phyloP scores from a whole-genome alignment of 306 rosid genomes.

The Fragaria ananassa region DNA sequence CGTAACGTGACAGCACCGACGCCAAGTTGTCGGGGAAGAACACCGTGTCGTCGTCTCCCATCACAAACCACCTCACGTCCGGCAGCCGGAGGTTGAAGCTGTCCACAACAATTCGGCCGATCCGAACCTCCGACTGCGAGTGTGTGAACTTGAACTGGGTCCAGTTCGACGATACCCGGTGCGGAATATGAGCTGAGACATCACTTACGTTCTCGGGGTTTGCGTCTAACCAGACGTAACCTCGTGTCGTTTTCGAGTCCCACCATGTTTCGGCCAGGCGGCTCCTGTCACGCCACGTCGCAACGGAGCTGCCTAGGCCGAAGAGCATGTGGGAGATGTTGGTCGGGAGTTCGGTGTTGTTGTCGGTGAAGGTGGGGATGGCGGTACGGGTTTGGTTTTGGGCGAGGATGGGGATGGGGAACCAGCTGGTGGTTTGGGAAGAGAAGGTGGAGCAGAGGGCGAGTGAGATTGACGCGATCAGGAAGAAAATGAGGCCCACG shows the following conservation, averaged over 20 bases:
- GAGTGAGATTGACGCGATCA: slow-evolving; percentile 57
- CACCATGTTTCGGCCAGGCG: slow-evolving; percentile 67
- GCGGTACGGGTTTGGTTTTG: slow-evolving; percentile 8
- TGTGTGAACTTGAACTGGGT: slow-evolving; percentile 46
- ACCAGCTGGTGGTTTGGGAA: slow-evolving; percentile 31
- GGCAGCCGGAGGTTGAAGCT: slow-evolving; percentile 61
- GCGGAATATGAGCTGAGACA: slow-evolving; percentile 30
- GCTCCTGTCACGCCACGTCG: slow-evolving; percentile 60
- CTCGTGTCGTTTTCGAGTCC: slow-evolving; percentile 54
- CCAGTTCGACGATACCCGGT: slow-evolving; percentile 59
- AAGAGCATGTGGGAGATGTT: slow-evolving; percentile 75
- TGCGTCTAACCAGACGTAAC: slow-evolving; percentile 74
- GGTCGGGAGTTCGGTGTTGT: slow-evolving; percentile 29
- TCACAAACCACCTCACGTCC: slow-evolving; percentile 88
- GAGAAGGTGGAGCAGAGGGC: slow-evolving; percentile 61
- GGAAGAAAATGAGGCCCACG: slow-evolving; percentile 51
- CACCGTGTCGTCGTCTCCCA: slow-evolving; percentile 96
- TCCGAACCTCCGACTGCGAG: slow-evolving; percentile 70
- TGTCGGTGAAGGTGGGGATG: not conserved
- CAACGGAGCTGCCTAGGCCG: slow-evolving; percentile 73
- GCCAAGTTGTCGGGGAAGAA: slow-evolving; percentile 74
- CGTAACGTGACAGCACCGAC: slow-evolving; percentile 60
- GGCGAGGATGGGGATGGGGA: slow-evolving; percentile 49
- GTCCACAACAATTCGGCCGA: slow-evolving; percentile 72
- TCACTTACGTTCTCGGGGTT: slow-evolving; percentile 14